Evolutionary conservation across 2,329 filamentous ascomycete species (phyloP).

Genomic region (Zasmidium angulare): DNA sequence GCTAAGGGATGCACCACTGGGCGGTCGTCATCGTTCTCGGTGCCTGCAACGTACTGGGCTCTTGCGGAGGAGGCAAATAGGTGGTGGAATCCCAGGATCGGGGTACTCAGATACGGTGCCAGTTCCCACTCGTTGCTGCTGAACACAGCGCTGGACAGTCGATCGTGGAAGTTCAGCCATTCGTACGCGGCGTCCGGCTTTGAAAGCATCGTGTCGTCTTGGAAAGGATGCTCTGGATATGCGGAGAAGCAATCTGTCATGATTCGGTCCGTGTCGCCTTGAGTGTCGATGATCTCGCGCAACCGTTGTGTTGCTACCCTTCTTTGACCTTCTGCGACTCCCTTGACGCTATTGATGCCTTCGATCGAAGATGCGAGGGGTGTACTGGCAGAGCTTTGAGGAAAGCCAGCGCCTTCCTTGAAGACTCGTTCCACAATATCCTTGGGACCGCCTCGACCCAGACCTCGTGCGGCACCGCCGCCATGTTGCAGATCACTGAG

Average conservation of each 20-base stretch:
- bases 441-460: conserved; percentile 69
- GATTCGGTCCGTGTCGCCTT: conserved; percentile 75
- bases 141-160: conserved; percentile 74
- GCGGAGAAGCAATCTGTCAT: conserved; percentile 80
- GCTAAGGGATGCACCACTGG: conserved; percentile 65
- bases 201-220: conserved; percentile 86
- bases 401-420: conserved; percentile 75
- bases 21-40: conserved; percentile 33
- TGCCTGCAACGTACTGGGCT: conserved; percentile 44
- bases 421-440: conserved; percentile 79
- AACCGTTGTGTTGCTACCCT: conserved; percentile 70
- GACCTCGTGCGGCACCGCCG: conserved; percentile 67
- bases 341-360: conserved; percentile 44
- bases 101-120: conserved; percentile 79
- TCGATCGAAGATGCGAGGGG: conserved; percentile 19
- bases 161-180: conserved; percentile 93
- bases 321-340: conserved; percentile 72
- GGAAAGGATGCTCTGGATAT: conserved; percentile 84
- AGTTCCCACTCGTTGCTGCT: conserved; percentile 92
- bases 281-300: conserved; percentile 74
- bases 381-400: conserved; percentile 45
- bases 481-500: conserved; percentile 67
- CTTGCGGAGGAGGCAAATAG: conserved; percentile 76
- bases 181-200: conserved; percentile 88
- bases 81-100: conserved; percentile 84